Evolutionary conservation across 208 protist species (phyloP), one percentile per base, ranked within the genome.

Genomic region (Leptomonas pyrrhocoris): DNA sequence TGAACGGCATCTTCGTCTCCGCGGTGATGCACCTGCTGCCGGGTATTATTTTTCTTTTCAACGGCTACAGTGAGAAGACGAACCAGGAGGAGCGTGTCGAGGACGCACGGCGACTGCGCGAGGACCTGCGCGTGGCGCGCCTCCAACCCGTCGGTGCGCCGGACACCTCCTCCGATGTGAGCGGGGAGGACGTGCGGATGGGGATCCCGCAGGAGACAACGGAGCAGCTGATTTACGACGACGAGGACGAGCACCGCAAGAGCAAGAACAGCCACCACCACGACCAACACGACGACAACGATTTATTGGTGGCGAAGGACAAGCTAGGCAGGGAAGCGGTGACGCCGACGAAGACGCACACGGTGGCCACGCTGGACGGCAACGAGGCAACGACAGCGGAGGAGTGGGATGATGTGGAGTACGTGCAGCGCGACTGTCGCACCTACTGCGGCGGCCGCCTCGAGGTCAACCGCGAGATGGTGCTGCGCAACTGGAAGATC

Each of bases 51-150:
- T 88, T 76, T 53, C 43, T 86, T 16, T 80, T 83, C 53, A 94
- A 94, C 67, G 82, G 70, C 77, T 85, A 86, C 58, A 83, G 72
- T 31, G 88, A 94, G 85, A 34, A 66, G 25, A 72, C 21, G 50
- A 89, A 94, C 74, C 61, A 58, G n/a, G 74, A 74, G 45, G 81
- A 91, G 46, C 85, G 83, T 51, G n/a, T 30, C 27, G 71, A 83
- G 34, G 84, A 91, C 55, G 59, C 49, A 15, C 23, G 65, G 65
- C 53, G 80, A 9, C 42, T 79, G 13, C 74, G 73, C 49, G 58
- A 61, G 40, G 67, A 82, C 12, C 23, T 64, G 55, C 58, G 58
- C n/a, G 31, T 18, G 49, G 23, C 25, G 49, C 2, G 5, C n/a
- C 23, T 25, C 18, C 58, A 13, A 2, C 7, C 31, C n/a, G 40